Base-by-base conservation (phyloP, 1,139 yeast genomes). In the Yamadazyma taylorii region DNA sequence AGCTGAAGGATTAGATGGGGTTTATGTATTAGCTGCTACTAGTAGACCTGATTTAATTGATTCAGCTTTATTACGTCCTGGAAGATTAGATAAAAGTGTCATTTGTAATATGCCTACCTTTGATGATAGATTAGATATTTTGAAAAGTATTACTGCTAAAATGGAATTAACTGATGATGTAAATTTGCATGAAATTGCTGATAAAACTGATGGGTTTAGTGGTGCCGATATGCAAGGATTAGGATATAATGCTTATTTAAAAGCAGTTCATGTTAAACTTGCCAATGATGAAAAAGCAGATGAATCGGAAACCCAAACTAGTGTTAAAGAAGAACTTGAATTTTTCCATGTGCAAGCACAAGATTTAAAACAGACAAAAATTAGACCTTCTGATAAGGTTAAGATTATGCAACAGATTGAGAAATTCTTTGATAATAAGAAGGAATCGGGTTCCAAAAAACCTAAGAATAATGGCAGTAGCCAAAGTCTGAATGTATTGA, bases 1-100 rank as follows among this genome's bases (percentile, higher is more conserved):
- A 65, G 97, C 97, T 1, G 98, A 92, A 60, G 97, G 97, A 0
- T 68, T 90, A 25, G 97, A 90, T 53, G 97, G 97, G 1, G 98
- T 94, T 3, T 92, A 92, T 55, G 96, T 94, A 1, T 69, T 92
- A 23, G 98, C 97, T 0, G 98, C 98, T 1, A 94, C 98, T 0
- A 81, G 92, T 52, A 73, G 98, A 51, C 97, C 97, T 0, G 97
- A 92, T 55, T 72, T 92, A 52, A 90, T 94, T 49, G 99, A 92
- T 60, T 83, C 96, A 5, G 99, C 99, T 0, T 69, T 92, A 41
- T 66, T 92, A 45, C 80, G 98, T 58, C 98, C 98, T 0, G 98
- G 98, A 15, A 79, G 98, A 64, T 71, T 92, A 52, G 98, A 92
- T 60, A 92, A 92, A 58, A 81, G 94, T 56, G 81, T 92, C 19